Conservation (phyloP, 306 rosid genomes). For the Fragaria vesca region DNA sequence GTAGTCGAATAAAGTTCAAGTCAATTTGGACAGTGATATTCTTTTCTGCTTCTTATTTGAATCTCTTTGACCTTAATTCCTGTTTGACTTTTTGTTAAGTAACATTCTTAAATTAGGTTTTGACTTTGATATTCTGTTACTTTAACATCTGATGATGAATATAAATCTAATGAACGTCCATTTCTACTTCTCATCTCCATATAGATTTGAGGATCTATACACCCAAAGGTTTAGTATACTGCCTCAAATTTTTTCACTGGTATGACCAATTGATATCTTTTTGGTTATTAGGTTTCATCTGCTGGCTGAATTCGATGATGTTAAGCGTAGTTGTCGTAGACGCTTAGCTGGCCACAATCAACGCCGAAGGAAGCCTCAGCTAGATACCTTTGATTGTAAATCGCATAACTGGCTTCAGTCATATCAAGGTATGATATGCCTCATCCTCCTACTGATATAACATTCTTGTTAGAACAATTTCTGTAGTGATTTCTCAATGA, state of each 20-base stretch:
- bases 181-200: background rate
- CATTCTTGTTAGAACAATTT: background rate
- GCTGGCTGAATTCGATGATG: constrained; percentile 73
- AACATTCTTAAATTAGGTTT: background rate
- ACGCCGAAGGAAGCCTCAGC: constrained; percentile 75
- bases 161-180: background rate
- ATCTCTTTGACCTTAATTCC: background rate
- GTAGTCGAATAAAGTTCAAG: constrained; percentile 1
- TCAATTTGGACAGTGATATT: constrained; percentile 1
- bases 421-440: constrained; percentile 54
- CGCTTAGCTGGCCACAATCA: constrained; percentile 88
- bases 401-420: constrained; percentile 51
- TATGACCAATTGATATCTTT: constrained; percentile 5
- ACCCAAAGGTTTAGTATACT: constrained; percentile 4
- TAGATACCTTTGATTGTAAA: constrained; percentile 49
- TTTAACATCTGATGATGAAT: background rate
- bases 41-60: background rate
- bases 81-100: background rate
- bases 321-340: constrained; percentile 85
- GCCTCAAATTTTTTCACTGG: constrained; percentile 8
- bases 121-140: background rate
- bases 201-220: background rate
- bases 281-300: constrained; percentile 61
- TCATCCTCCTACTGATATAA: background rate
- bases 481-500: background rate